These are phyloP conservation scores for Symbiodinium natans DNA, from an alignment of 73 alveolate species.

Conservation along the genomic window DNA sequence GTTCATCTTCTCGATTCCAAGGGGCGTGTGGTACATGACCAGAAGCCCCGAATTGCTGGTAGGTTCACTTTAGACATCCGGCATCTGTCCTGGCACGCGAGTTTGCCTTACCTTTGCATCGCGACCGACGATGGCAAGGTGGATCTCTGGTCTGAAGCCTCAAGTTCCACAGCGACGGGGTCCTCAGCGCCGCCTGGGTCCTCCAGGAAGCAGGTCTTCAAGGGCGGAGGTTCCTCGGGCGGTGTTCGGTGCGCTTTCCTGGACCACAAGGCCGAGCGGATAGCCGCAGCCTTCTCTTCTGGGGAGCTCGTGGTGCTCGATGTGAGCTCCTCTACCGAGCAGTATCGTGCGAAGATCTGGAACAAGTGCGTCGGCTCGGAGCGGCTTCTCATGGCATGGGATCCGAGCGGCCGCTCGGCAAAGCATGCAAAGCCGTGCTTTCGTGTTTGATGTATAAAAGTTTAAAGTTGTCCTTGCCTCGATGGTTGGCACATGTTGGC, in stretches of 20 bases:
- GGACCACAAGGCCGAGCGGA: constrained; percentile 11
- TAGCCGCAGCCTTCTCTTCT: constrained; percentile 57
- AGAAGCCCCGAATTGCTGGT: constrained; percentile 34
- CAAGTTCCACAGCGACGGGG: background rate
- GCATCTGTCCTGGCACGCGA: constrained; percentile 53
- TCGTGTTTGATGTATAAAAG: no score
- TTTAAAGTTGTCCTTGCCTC: no score
- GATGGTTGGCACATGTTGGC: background rate
- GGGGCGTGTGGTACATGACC: constrained; percentile 25
- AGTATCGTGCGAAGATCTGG: constrained; percentile 36
- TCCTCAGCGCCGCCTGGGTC: background rate
- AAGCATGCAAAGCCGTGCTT: no score
- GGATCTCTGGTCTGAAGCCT: background rate
- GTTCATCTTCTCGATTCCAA: background rate
- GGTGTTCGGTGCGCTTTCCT: constrained; percentile 34
- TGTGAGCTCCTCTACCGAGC: background rate
- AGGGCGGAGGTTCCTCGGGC: background rate
- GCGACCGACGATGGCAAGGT: constrained; percentile 69
- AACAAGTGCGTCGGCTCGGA: constrained; percentile 3
- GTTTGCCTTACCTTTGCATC: constrained; percentile 70
- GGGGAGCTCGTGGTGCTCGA: constrained; percentile 9
- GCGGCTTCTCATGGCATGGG: constrained; percentile 39
- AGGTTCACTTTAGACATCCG: constrained; percentile 29
- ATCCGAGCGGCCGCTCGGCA: constrained; percentile 23
- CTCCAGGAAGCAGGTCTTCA: no score